These are phyloP conservation scores for Thamnidium elegans DNA, from an alignment of 192 early-diverging fungal genomes.

Conservation along the genomic window DNA sequence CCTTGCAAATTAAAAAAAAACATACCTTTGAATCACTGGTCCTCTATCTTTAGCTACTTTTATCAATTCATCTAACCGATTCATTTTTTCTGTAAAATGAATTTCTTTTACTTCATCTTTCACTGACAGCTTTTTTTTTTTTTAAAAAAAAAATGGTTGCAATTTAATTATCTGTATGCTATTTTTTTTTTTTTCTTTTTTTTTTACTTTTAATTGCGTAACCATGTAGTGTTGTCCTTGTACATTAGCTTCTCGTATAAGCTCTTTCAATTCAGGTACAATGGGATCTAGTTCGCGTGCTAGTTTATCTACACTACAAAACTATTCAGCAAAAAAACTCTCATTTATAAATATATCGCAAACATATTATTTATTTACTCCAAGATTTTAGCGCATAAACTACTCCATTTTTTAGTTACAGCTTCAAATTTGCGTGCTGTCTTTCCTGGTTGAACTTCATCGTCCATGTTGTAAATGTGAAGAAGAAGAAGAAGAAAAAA, in stretches of 20 bases:
- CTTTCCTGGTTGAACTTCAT: background rate
- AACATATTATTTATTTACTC: background rate
- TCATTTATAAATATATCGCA: background rate
- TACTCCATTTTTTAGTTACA: no score
- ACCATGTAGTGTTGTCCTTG: constrained; percentile 1
- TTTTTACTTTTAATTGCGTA: background rate
- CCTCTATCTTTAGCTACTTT: background rate
- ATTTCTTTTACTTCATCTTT: background rate
- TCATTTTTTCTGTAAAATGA: constrained; percentile 1
- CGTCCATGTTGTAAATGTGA: background rate
- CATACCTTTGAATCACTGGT: background rate
- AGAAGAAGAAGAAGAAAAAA: background rate
- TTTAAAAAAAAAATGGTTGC: background rate
- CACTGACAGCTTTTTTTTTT: background rate
- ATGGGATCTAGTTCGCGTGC: background rate
- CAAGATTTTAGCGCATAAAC: background rate
- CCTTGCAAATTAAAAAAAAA: no score
- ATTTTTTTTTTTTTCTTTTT: background rate
- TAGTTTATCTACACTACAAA: background rate
- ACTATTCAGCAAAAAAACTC: background rate
- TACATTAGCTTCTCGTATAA: background rate
- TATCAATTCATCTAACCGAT: constrained; percentile 4
- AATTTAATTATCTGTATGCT: background rate
- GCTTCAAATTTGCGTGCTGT: no score
- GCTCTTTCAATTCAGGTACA: background rate